Percentiles rank a stretch among this genome's conserved stretches.
Conservation (phyloP, 1,284 basidiomycete genomes). For the Stereum hirsutum region DNA sequence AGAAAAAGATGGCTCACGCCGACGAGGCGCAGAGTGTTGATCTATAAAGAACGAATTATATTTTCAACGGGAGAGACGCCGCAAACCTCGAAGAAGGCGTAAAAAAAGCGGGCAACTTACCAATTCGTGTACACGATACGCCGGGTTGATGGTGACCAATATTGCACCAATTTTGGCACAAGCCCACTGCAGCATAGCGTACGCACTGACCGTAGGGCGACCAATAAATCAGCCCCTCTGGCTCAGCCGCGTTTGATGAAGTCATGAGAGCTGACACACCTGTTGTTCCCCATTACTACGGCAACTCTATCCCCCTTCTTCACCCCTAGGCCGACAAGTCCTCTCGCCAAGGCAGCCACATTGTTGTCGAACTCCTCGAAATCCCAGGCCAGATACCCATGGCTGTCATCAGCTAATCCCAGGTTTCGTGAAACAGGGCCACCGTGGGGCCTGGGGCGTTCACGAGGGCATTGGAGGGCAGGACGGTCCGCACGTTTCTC, state of each 20-base stretch:
- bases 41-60: constrained; percentile 24
- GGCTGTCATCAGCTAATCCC: constrained; percentile 24
- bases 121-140: constrained; percentile 67
- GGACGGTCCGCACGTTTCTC: constrained; percentile 38
- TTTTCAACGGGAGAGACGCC: neutral
- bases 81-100: no score
- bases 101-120: no score
- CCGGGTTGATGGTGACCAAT: constrained; percentile 76
- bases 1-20: constrained; percentile 66
- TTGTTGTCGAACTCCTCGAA: constrained; percentile 64
- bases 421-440: constrained; percentile 46
- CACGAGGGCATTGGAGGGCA: constrained; percentile 59
- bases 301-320: constrained; percentile 72
- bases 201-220: constrained; percentile 42
- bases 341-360: constrained; percentile 60
- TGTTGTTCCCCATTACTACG: constrained; percentile 78
- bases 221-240: no score
- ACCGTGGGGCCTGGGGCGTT: constrained; percentile 48
- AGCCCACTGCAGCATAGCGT: constrained; percentile 79
- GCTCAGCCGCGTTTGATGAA: constrained; percentile 1
- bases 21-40: constrained; percentile 53
- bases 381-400: constrained; percentile 72
- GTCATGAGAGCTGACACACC: constrained; percentile 29
- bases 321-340: constrained; percentile 63
- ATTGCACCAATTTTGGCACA: constrained; percentile 74